Conservation (phyloP, 129 eudicot genomes). For the Flaveria robusta region DNA sequence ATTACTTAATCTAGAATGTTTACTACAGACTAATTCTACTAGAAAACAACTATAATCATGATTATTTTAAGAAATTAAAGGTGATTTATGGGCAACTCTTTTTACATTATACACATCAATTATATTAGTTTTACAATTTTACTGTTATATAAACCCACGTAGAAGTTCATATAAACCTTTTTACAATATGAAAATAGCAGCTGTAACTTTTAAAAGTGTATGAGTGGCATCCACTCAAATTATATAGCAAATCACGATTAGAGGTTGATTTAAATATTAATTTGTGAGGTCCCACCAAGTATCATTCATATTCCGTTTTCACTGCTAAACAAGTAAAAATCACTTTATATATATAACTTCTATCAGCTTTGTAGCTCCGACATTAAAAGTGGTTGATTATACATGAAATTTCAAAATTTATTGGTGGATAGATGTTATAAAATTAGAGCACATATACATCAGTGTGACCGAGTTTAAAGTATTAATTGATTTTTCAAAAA, state of each 20-base stretch:
- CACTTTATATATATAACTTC: background rate
- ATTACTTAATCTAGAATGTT: too few relatives aligned
- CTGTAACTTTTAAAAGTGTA: constrained; percentile 4
- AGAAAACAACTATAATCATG: too few relatives aligned
- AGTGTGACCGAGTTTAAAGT: too few relatives aligned
- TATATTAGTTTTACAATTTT: too few relatives aligned
- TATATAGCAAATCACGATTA: constrained; percentile 21
- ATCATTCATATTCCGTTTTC: background rate
- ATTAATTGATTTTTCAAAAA: too few relatives aligned
- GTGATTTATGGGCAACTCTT: too few relatives aligned
- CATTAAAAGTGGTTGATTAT: background rate
- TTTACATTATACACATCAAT: too few relatives aligned
- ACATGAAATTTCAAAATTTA: background rate
- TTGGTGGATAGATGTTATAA: background rate
- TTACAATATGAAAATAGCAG: background rate
- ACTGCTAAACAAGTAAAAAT: background rate
- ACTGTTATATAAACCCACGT: background rate
- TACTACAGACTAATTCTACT: too few relatives aligned
- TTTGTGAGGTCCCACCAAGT: background rate
- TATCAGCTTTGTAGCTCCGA: background rate
- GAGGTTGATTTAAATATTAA: constrained; percentile 16
- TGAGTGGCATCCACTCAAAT: constrained; percentile 29
- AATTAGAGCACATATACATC: too few relatives aligned
- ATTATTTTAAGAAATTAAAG: too few relatives aligned
- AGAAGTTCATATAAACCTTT: background rate